These are phyloP conservation scores for Priceomyces carsonii DNA, from an alignment of 805 yeast species.

Conservation along the genomic window DNA sequence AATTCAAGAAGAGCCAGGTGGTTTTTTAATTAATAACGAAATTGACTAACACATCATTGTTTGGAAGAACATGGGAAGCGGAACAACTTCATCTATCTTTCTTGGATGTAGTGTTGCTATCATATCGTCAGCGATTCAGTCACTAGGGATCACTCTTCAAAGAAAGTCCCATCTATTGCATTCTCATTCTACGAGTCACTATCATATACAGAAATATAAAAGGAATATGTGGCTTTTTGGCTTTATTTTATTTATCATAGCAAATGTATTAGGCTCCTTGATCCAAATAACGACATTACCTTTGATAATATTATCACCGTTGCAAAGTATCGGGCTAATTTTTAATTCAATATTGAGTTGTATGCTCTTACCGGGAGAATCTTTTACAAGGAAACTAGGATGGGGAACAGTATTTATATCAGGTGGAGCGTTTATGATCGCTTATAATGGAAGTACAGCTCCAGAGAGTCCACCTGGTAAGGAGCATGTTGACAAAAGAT, in stretches of 20 bases:
- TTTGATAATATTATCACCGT: constrained; percentile 72
- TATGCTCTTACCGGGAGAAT: constrained; percentile 63
- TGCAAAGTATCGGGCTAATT: constrained; percentile 86
- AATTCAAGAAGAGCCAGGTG: too few species aligned
- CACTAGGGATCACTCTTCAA: constrained; percentile 80
- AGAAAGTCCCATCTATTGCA: constrained; percentile 68
- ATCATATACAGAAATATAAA: constrained; percentile 35
- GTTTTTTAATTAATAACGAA: too few species aligned
- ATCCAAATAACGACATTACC: constrained; percentile 86
- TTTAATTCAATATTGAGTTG: constrained; percentile 77
- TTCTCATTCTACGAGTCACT: constrained; percentile 17
- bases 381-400: constrained; percentile 56
- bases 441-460: constrained; percentile 61
- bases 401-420: constrained; percentile 69
- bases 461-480: constrained; percentile 20
- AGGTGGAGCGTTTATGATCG: constrained; percentile 75
- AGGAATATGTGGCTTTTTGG: constrained; percentile 77
- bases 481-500: constrained; percentile 24
- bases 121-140: constrained; percentile 74
- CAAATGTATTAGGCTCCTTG: constrained; percentile 78
- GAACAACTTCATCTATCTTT: constrained; percentile 28
- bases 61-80: background rate
- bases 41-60: background rate
- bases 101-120: constrained; percentile 73
- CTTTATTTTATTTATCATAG: constrained; percentile 62